A percentile compares a stretch with the other conserved stretches of the same genome.
Conservation (phyloP, 2,329 filamentous ascomycete species). For the Trichoderma sp. region DNA sequence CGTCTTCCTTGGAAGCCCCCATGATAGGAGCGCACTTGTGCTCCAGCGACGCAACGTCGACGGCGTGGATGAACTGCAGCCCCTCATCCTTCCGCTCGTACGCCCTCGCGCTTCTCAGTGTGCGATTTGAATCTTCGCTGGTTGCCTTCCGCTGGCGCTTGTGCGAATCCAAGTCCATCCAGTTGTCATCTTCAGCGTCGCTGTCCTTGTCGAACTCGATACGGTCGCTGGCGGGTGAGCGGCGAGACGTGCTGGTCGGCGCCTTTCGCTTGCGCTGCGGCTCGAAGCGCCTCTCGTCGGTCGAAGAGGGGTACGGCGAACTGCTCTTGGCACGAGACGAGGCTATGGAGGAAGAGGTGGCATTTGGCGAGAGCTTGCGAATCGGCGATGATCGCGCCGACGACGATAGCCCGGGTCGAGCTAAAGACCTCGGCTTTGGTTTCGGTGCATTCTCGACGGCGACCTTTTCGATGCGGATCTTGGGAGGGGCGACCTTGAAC, state of each 20-base stretch:
- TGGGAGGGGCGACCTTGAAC: slow-evolving; percentile 53
- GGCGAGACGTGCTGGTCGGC: slow-evolving; percentile 35
- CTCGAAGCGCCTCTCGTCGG: slow-evolving; percentile 41
- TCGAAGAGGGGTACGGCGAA: slow-evolving; percentile 46
- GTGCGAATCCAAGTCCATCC: slow-evolving; percentile 50
- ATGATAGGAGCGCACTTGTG: slow-evolving; percentile 55
- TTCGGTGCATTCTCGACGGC: slow-evolving; percentile 46
- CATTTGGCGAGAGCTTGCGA: slow-evolving; percentile 46
- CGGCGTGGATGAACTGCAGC: slow-evolving; percentile 58
- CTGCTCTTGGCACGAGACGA: slow-evolving; percentile 43
- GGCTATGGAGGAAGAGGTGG: slow-evolving; percentile 27
- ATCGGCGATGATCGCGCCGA: slow-evolving; percentile 40
- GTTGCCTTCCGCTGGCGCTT: slow-evolving; percentile 51
- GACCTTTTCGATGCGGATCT: slow-evolving; percentile 56
- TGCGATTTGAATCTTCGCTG: slow-evolving; percentile 50
- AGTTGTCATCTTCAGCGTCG: slow-evolving; percentile 55
- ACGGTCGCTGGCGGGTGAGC: slow-evolving; percentile 52
- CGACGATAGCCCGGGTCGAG: slow-evolving; percentile 31
- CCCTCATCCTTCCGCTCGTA: slow-evolving; percentile 47
- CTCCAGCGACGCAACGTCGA: slow-evolving; percentile 55
- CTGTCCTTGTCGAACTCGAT: slow-evolving; percentile 55
- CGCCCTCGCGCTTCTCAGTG: slow-evolving; percentile 48
- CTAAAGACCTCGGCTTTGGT: slow-evolving; percentile 39
- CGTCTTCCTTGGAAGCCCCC: slow-evolving; percentile 53
- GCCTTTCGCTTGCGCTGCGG: slow-evolving; percentile 58